These are phyloP conservation scores for Cyberlindnera petersonii DNA, from an alignment of 805 yeast genomes.

Conservation along the genomic window DNA sequence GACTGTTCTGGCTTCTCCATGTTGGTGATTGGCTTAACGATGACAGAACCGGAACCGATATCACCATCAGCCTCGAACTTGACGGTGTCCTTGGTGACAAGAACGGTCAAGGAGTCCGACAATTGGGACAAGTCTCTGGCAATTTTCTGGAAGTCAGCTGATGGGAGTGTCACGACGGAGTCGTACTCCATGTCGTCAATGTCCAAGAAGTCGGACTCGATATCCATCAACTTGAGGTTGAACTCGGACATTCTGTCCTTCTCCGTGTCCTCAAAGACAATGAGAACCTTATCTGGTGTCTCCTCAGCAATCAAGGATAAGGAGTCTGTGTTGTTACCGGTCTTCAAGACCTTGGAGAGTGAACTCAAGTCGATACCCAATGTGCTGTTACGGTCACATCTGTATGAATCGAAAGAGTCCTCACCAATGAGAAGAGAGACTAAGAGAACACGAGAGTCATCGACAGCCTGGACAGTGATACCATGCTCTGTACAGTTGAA, in stretches of 20 bases:
- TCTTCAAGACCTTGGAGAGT: slow-evolving; percentile 81
- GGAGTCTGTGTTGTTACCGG: slow-evolving; percentile 87
- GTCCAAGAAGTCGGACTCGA: slow-evolving; percentile 89
- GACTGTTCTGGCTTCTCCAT: slow-evolving; percentile 76
- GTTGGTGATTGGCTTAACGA: slow-evolving; percentile 79
- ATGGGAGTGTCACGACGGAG: slow-evolving; percentile 81
- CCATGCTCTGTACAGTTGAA: slow-evolving; percentile 96
- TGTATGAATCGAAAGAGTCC: slow-evolving; percentile 84
- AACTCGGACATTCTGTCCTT: slow-evolving; percentile 92
- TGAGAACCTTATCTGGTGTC: slow-evolving; percentile 69
- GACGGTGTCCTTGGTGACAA: slow-evolving; percentile 88
- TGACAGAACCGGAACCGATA: slow-evolving; percentile 81
- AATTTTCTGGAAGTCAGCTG: slow-evolving; percentile 82
- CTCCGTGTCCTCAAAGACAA: slow-evolving; percentile 87
- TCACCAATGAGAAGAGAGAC: slow-evolving; percentile 85
- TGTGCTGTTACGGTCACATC: slow-evolving; percentile 92
- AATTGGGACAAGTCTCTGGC: slow-evolving; percentile 83
- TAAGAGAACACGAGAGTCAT: slow-evolving; percentile 90
- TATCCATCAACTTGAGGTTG: slow-evolving; percentile 88
- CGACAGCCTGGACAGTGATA: slow-evolving; percentile 94
- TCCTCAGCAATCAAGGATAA: slow-evolving; percentile 89
- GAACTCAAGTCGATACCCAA: slow-evolving; percentile 88
- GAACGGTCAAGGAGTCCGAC: slow-evolving; percentile 81
- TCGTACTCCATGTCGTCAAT: slow-evolving; percentile 94
- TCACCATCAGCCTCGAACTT: slow-evolving; percentile 90